Evolutionary conservation across 1,284 basidiomycete species (phyloP).

Genomic region (Thelephora terrestris): DNA sequence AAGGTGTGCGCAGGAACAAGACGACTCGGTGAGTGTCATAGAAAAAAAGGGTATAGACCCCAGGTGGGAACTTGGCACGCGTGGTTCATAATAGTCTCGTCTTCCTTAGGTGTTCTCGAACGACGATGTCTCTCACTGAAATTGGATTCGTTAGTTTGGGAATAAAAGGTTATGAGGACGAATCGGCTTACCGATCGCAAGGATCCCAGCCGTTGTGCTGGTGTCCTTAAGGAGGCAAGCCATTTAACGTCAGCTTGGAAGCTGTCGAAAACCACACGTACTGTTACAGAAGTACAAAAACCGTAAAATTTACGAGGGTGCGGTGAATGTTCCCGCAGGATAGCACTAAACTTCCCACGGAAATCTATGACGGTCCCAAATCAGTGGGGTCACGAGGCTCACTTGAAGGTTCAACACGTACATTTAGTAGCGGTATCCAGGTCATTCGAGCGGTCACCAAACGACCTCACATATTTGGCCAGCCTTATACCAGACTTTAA

Average conservation of each 20-base stretch:
- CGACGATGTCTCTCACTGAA: slow-evolving; percentile 59
- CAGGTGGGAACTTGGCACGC: too few relatives aligned
- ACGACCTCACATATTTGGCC: slow-evolving; percentile 62
- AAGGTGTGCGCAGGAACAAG: too few relatives aligned
- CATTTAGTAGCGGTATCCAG: slow-evolving; percentile 64
- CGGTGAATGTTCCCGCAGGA: slow-evolving; percentile 68
- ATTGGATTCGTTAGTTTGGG: neutral
- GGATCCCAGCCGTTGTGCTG: slow-evolving; percentile 64
- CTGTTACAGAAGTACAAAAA: slow-evolving; percentile 70
- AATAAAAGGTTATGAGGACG: neutral
- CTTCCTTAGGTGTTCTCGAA: slow-evolving; percentile 45
- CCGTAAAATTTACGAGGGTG: slow-evolving; percentile 69
- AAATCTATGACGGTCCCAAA: slow-evolving; percentile 38
- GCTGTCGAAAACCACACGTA: slow-evolving; percentile 20
- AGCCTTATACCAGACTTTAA: slow-evolving; percentile 50
- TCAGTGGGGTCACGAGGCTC: neutral
- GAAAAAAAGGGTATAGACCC: too few relatives aligned
- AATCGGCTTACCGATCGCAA: slow-evolving; percentile 51
- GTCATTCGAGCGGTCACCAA: slow-evolving; percentile 62
- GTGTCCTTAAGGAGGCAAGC: slow-evolving; percentile 39
- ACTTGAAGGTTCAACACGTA: slow-evolving; percentile 19
- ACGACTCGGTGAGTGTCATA: too few relatives aligned
- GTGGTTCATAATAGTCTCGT: slow-evolving; percentile 20
- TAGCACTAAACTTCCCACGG: slow-evolving; percentile 64
- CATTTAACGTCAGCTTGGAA: neutral